Evolutionary conservation across 2,329 filamentous ascomycete species (phyloP).

Genomic region (Pseudocercospora fijiensis): DNA sequence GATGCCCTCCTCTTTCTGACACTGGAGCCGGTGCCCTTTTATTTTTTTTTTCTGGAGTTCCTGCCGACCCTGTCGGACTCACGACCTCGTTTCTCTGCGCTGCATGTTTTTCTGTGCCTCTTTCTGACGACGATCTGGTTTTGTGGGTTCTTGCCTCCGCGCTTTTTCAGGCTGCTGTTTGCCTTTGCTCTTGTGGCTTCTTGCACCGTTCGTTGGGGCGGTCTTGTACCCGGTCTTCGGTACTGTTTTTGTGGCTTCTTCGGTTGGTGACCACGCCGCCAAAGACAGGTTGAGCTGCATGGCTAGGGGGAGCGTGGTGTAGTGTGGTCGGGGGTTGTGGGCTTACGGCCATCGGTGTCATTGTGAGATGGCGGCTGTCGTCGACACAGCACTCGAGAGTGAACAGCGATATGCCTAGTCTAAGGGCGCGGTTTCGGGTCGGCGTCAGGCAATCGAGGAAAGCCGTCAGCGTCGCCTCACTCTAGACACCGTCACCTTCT

Average conservation of each 20-base stretch:
- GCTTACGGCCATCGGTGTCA: neutral
- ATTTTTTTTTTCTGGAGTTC: neutral
- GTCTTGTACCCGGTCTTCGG: neutral
- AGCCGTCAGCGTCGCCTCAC: too few relatives aligned
- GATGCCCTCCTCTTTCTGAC: slow-evolving; percentile 3
- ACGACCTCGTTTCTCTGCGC: neutral
- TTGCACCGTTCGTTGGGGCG: slow-evolving; percentile 1
- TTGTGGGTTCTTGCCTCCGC: neutral
- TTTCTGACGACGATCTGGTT: neutral
- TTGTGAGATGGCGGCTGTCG: neutral
- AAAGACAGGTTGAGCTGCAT: neutral
- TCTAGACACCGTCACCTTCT: too few relatives aligned
- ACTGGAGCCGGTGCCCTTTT: neutral
- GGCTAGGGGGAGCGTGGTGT: neutral
- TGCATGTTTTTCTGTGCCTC: neutral
- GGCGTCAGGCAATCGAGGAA: neutral
- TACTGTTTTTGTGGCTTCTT: slow-evolving; percentile 5
- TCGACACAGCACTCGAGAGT: neutral
- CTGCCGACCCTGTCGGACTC: neutral
- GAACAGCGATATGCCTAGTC: neutral
- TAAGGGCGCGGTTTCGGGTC: neutral
- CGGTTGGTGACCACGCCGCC: neutral
- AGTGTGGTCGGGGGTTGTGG: neutral
- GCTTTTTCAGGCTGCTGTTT: slow-evolving; percentile 1
- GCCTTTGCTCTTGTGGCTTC: slow-evolving; percentile 4